Evolutionary conservation across 1,139 yeast genomes (phyloP), one percentile per base, ranked within the genome.

Genomic region (Spathaspora jeffriesii): DNA sequence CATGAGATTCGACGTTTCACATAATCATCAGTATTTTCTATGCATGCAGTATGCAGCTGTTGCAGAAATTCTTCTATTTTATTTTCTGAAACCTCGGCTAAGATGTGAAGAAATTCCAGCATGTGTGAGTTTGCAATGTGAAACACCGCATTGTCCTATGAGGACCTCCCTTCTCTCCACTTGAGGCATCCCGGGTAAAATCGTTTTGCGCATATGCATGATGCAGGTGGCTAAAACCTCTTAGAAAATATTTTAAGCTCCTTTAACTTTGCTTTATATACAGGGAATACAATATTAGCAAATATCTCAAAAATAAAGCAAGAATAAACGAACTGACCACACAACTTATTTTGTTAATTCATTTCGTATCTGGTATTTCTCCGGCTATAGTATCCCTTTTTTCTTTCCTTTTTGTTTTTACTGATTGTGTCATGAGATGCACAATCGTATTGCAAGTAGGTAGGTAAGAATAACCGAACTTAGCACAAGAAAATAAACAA

Each of bases 21-120:
- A 34, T 30, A 8, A 30, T 8, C 32, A 10, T 18, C 15, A 34
- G 15, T 34, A 34, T 34, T 34, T 34, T 34, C 38, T 34, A 34
- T 18, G 38, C 38, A 34, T 34, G 38, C 38, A 34, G 38, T 34
- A 34, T 34, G 38, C 38, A 34, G 11, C 20, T 34, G 13, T 34
- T 34, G 5, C 38, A 22, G 18, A 17, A 17, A 9, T 34, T 34
- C 17, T 34, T 18, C n/a, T 30, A 8, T 30, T 30, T 34, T 34
- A 18, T 18, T 8, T 32, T 6, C 5, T 8, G 14, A 9, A 30
- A 18, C 38, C 38, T 34, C 38, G 38, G 38, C 4, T 30, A 13
- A 8, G 17, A 13, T 30, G n/a, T n/a, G n/a, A 30, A 18, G 15
- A 34, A 34, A 18, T 34, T 34, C 38, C 11, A n/a, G 38, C 17